Evolutionary conservation across 805 yeast species (phyloP), one percentile per base, ranked within the genome.

Genomic region (Kurtzmaniella cleridarum): DNA sequence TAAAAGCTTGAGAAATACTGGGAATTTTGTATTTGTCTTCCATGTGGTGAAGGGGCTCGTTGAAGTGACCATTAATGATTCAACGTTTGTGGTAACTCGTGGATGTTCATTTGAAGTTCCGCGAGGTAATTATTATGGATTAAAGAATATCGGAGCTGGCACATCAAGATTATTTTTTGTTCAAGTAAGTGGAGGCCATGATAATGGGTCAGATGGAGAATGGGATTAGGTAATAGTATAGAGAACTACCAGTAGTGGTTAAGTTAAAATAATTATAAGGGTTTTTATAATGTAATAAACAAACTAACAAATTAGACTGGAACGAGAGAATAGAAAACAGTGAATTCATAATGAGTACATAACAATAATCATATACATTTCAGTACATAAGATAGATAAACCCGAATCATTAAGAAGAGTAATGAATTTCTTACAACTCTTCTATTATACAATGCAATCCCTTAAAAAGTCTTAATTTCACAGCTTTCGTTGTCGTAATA

Each of bases 21-120:
- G 78, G 24, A 79, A 78, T 41, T 80, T 85, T 2, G 74, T 81
- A 46, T 80, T 84, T 50, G 78, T 81, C 20, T 89, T 89, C 54
- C 84, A 79, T 54, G 88, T 89, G 32, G 72, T 84, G 3, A 64
- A 71, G 30, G 97, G 97, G 0, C 48, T 73, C 2, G 54, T 86
- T 7, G 86, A 85, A 50, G 90, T 85, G 2, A 75, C 79, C 1
- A 46, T 89, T 3, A 73, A 77, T 14, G 76, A 75, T 5, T 71
- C 69, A 15, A 69, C 64, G 16, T 85, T 89, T 54, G 60, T 78
- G 3, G 83, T 81, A 5, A 70, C 76, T 1, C 65, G 71, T 40
- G 95, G 95, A 1, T 83, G 95, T 38, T 76, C 91, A 3, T 81
- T 89, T 50, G 85, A 84, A 50, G 72, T 90, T 5, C 96, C 96